A percentile compares a stretch with the other conserved stretches of the same genome.
Conservation (phyloP, 2,329 filamentous ascomycete species). For the Fusarium verrucosum region DNA sequence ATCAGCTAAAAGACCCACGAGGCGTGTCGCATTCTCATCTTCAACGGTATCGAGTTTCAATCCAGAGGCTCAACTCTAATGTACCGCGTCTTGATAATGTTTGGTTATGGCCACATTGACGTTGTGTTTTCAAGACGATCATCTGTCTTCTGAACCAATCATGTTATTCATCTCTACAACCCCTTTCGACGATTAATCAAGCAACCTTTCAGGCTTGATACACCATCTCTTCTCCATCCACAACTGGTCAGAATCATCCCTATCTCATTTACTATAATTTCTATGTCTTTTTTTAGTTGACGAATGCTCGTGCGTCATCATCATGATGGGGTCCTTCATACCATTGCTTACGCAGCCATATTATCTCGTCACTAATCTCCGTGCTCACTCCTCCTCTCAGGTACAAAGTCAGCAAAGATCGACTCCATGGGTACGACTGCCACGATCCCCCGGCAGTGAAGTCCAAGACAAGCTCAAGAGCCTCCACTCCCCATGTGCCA, state of each 20-base stretch:
- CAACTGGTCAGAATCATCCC: constrained; percentile 3
- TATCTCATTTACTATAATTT: constrained; percentile 15
- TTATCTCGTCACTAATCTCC: constrained; percentile 32
- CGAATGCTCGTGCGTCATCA: constrained; percentile 11
- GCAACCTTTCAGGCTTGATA: not conserved
- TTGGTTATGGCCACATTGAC: not conserved
- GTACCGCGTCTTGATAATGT: not conserved
- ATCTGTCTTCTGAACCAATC: constrained; percentile 14
- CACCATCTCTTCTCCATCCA: not conserved
- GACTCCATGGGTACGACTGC: constrained; percentile 7
- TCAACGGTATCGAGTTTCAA: constrained; percentile 1
- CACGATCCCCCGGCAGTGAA: constrained; percentile 1
- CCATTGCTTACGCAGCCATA: constrained; percentile 13
- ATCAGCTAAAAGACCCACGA: too few relatives aligned
- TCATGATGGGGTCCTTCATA: not conserved
- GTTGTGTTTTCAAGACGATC: not conserved
- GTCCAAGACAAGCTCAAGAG: constrained; percentile 9
- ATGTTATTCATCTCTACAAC: not conserved
- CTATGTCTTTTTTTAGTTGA: not conserved
- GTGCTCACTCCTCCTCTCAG: constrained; percentile 8
- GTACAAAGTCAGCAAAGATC: constrained; percentile 19
- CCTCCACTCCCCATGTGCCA: not conserved
- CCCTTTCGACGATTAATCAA: constrained; percentile 6
- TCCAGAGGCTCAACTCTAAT: not conserved
- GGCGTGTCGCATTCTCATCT: constrained; percentile 15